Percentiles rank a stretch among this genome's conserved stretches.
Conservation (phyloP, 164 flowering plant genomes). For the Brasenia schreberi region DNA sequence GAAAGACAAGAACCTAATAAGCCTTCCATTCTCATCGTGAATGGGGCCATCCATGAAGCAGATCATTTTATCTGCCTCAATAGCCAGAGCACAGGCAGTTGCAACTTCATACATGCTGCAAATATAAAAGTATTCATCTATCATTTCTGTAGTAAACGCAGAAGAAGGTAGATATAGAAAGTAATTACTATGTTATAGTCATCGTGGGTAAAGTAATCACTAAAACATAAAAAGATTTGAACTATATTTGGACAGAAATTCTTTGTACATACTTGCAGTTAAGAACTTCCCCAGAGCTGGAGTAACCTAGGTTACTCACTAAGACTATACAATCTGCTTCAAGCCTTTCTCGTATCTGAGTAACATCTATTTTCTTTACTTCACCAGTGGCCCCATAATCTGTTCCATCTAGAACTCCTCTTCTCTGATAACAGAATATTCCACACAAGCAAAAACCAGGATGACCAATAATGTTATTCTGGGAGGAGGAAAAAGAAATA, state of each 20-base stretch:
- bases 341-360: slow-evolving; percentile 81
- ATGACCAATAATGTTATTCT: not conserved
- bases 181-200: not conserved
- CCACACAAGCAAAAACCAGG: not conserved
- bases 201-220: not conserved
- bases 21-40: slow-evolving; percentile 65
- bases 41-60: slow-evolving; percentile 92
- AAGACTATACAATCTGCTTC: slow-evolving; percentile 68
- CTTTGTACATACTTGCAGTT: slow-evolving; percentile 92
- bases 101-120: slow-evolving; percentile 98
- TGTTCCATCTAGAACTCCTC: slow-evolving; percentile 85
- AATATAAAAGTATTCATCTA: not conserved
- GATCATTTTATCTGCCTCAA: slow-evolving; percentile 95
- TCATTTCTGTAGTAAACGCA: not conserved
- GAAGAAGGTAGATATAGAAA: not conserved
- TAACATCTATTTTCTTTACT: slow-evolving; percentile 85
- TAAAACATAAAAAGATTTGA: not conserved
- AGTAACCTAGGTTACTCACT: slow-evolving; percentile 73
- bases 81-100: slow-evolving; percentile 91
- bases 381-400: slow-evolving; percentile 94
- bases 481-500: not conserved
- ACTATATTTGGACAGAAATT: not conserved
- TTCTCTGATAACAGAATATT: slow-evolving; percentile 34
- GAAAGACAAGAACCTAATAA: slow-evolving; percentile 70
- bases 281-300: slow-evolving; percentile 95